phyloP scores from a whole-genome alignment of 192 early-diverging fungal genomes.

The Coemansia erecta region DNA sequence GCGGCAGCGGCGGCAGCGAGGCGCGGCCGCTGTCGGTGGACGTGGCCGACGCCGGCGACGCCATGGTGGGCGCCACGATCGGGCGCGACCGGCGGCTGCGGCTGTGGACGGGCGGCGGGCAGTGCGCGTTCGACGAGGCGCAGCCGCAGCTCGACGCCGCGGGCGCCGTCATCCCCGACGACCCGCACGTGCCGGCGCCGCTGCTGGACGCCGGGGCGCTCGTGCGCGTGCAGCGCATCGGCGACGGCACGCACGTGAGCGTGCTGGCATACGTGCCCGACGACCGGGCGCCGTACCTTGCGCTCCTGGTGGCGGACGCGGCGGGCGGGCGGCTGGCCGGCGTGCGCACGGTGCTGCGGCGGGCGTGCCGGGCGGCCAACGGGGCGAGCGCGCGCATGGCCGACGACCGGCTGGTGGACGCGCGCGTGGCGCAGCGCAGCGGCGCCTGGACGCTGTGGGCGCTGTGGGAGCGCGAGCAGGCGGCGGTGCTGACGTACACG shows the following conservation, averaged over 20 bases:
- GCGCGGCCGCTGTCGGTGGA: slow-evolving; percentile 29
- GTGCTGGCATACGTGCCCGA: slow-evolving; percentile 54
- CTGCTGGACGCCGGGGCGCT: slow-evolving; percentile 22
- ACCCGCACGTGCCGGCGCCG: slow-evolving; percentile 23
- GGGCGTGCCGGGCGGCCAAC: slow-evolving; percentile 43
- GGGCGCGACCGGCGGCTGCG: slow-evolving; percentile 51
- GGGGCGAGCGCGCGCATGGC: slow-evolving; percentile 51
- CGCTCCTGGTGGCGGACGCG: slow-evolving; percentile 19
- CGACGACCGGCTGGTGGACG: slow-evolving; percentile 50
- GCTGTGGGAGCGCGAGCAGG: slow-evolving; percentile 48
- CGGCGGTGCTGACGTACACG: slow-evolving; percentile 35
- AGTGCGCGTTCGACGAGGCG: slow-evolving; percentile 39
- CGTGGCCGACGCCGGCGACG: slow-evolving; percentile 13
- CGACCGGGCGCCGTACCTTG: slow-evolving; percentile 50
- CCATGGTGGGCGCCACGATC: slow-evolving; percentile 37
- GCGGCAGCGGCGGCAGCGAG: slow-evolving; percentile 9
- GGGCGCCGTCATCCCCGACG: slow-evolving; percentile 27
- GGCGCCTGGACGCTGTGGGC: slow-evolving; percentile 44
- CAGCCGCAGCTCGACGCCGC: slow-evolving; percentile 39
- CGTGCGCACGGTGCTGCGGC: slow-evolving; percentile 45
- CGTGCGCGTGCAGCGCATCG: slow-evolving; percentile 22
- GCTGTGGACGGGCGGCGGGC: slow-evolving; percentile 36
- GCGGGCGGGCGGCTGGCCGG: slow-evolving; percentile 12
- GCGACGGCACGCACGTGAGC: slow-evolving; percentile 14
- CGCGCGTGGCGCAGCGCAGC: slow-evolving; percentile 28